These are phyloP conservation scores for Ascocoryne sarcoides DNA, from an alignment of 2,329 filamentous ascomycete genomes.

Conservation along the genomic window DNA sequence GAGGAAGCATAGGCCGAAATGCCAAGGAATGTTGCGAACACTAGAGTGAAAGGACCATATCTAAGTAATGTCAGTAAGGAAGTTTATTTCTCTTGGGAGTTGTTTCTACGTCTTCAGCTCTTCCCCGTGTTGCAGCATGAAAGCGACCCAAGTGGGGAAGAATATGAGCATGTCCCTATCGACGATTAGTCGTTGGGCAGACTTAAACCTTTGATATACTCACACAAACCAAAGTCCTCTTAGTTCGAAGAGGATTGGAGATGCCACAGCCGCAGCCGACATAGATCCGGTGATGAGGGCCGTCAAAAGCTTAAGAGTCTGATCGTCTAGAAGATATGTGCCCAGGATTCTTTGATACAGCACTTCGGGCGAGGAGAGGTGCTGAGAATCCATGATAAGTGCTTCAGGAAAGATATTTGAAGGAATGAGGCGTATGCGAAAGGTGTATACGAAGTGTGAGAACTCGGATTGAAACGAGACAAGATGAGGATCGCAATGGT, in stretches of 20 bases:
- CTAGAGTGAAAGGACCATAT: conserved; percentile 1
- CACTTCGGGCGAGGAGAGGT: neutral
- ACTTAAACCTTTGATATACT: neutral
- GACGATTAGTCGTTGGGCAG: neutral
- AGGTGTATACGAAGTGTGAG: too few relatives aligned
- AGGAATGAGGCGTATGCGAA: too few relatives aligned
- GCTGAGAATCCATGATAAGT: neutral
- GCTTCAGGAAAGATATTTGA: too few relatives aligned
- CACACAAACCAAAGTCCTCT: conserved; percentile 6
- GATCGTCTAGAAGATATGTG: neutral
- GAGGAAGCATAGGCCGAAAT: conserved; percentile 7
- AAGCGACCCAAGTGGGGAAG: neutral
- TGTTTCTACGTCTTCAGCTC: conserved; percentile 9
- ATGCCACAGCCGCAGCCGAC: conserved; percentile 7
- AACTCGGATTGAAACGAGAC: too few relatives aligned
- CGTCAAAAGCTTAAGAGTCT: neutral
- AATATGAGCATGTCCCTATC: conserved; percentile 5
- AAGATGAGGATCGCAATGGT: too few relatives aligned
- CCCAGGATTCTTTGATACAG: neutral
- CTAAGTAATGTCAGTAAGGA: conserved; percentile 2
- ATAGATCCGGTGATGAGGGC: conserved; percentile 4
- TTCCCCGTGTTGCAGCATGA: conserved; percentile 5
- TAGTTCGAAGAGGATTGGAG: conserved; percentile 9
- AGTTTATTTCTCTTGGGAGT: neutral
- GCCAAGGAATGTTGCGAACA: neutral